Conservation (phyloP, 164 flowering plant species). For the Nymphaea thermarum region DNA sequence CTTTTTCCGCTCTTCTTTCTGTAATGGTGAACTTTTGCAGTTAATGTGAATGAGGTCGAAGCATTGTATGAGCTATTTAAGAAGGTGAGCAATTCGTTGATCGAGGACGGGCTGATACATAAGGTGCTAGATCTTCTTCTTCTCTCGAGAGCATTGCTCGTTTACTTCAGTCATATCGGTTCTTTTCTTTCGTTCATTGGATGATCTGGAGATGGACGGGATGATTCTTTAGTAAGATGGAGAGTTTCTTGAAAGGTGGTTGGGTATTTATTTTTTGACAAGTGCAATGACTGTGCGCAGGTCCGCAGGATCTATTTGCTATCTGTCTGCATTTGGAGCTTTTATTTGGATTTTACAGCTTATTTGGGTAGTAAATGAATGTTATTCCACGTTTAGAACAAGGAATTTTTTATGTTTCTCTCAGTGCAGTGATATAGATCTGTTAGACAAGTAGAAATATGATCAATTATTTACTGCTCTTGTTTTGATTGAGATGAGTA, state of each 20-base stretch:
- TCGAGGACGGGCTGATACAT: constrained; percentile 58
- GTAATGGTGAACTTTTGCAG: constrained; percentile 21
- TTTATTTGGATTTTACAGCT: too few species aligned
- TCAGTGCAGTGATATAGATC: too few species aligned
- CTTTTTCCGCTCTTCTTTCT: not conserved
- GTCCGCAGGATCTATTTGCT: too few species aligned
- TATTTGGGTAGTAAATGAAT: too few species aligned
- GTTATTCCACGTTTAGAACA: too few species aligned
- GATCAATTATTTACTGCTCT: not conserved
- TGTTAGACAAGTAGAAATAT: too few species aligned
- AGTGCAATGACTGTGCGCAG: too few species aligned
- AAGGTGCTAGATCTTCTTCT: constrained; percentile 10
- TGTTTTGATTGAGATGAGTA: not conserved
- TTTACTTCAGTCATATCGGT: not conserved
- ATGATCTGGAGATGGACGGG: not conserved
- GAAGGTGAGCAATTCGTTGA: constrained; percentile 58
- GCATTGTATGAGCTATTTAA: constrained; percentile 61
- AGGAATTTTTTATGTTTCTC: too few species aligned
- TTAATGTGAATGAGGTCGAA: constrained; percentile 60
- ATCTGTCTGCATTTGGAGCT: too few species aligned
- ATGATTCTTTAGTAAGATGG: not conserved
- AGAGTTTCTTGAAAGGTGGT: too few species aligned
- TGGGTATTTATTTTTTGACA: too few species aligned
- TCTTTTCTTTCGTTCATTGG: not conserved
- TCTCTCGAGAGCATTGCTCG: not conserved